A percentile compares a stretch with the other conserved stretches of the same genome.
phyloP scores from a whole-genome alignment of 164 flowering plant genomes.

The Aristolochia fimbriata region DNA sequence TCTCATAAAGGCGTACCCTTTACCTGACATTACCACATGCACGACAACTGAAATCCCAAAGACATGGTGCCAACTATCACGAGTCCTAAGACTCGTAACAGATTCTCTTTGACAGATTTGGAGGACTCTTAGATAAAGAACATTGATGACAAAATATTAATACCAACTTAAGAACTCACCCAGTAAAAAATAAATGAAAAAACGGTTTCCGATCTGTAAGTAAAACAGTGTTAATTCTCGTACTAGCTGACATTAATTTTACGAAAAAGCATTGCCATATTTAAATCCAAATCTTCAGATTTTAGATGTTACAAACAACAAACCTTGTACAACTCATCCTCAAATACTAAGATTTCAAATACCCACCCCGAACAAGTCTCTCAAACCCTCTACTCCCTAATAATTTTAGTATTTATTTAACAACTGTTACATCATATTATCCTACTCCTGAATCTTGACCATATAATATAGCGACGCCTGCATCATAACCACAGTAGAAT shows the following conservation, averaged over 20 bases:
- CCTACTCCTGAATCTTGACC: too few relatives aligned
- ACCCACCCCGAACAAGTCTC: background rate
- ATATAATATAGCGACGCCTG: too few relatives aligned
- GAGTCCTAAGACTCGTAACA: background rate
- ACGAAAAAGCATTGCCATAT: background rate
- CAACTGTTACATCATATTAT: too few relatives aligned
- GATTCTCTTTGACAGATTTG: conserved; percentile 3
- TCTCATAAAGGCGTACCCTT: conserved; percentile 5
- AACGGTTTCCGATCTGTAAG: conserved; percentile 6
- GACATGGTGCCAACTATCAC: conserved; percentile 5
- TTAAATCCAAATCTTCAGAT: background rate
- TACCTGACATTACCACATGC: conserved; percentile 17
- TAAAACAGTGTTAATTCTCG: background rate
- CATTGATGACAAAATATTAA: background rate
- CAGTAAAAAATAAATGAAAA: background rate
- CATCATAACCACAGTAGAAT: too few relatives aligned
- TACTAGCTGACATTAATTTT: conserved; percentile 6
- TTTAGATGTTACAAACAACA: too few relatives aligned
- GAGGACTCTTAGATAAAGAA: background rate
- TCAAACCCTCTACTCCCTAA: too few relatives aligned
- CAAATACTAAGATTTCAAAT: background rate
- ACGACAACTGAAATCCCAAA: conserved; percentile 1
- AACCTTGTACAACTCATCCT: background rate
- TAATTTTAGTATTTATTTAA: too few relatives aligned
- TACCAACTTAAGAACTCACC: background rate